These are phyloP conservation scores for Linderina pennispora DNA, from an alignment of 192 early-diverging fungal species.

Conservation along the genomic window DNA sequence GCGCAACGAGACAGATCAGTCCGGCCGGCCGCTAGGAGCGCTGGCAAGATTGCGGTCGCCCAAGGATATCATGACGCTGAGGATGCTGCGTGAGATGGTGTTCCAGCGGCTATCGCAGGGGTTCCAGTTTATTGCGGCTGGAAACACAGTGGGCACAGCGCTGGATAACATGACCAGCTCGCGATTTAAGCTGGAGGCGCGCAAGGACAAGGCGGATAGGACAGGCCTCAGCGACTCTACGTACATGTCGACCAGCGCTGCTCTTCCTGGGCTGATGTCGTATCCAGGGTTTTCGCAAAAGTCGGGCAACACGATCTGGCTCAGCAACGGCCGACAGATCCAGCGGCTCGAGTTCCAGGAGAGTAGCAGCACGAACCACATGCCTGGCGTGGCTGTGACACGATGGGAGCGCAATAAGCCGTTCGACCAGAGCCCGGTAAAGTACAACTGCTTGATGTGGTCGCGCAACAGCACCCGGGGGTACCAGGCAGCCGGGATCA, in stretches of 20 bases:
- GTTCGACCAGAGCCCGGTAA: conserved; percentile 53
- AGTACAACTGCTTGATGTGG: conserved; percentile 82
- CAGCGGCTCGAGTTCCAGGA: conserved; percentile 74
- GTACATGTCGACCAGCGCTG: background rate
- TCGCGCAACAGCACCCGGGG: conserved; percentile 56
- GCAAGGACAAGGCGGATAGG: conserved; percentile 1
- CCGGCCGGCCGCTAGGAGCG: background rate
- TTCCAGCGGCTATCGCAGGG: conserved; percentile 88
- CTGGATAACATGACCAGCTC: background rate
- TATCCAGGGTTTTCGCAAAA: conserved; percentile 7
- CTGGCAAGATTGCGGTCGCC: conserved; percentile 1
- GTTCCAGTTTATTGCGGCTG: conserved; percentile 75
- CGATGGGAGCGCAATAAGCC: conserved; percentile 68
- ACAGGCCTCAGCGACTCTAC: conserved; percentile 2
- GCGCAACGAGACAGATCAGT: background rate
- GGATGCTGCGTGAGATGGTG: conserved; percentile 77
- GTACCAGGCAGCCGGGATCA: conserved; percentile 53
- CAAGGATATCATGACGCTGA: conserved; percentile 38
- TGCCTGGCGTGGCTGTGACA: conserved; percentile 73
- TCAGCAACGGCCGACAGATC: conserved; percentile 89
- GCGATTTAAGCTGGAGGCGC: conserved; percentile 5
- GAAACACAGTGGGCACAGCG: conserved; percentile 1
- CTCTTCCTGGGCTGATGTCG: conserved; percentile 3
- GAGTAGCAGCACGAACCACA: conserved; percentile 48
- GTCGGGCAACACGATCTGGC: conserved; percentile 49